Evolutionary conservation across 768 basidiomycete species (phyloP).

Genomic region (Leucocoprinus birnbaumii): DNA sequence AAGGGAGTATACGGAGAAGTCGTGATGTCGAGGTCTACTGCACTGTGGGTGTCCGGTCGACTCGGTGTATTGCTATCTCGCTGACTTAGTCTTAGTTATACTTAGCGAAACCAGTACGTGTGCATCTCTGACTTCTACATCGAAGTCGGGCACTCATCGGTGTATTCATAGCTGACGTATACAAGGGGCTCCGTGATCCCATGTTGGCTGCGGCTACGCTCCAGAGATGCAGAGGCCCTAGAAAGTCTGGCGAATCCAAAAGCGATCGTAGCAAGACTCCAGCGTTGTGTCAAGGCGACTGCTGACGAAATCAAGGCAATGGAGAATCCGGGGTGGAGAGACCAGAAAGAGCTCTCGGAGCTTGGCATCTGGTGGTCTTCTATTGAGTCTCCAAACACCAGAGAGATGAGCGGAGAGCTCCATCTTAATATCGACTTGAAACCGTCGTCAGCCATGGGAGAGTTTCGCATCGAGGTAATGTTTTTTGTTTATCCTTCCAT

Average conservation of each 20-base stretch:
- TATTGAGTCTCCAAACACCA: constrained; percentile 4
- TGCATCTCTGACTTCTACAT: not conserved
- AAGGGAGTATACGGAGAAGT: constrained; percentile 25
- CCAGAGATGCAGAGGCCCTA: constrained; percentile 30
- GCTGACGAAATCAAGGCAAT: constrained; percentile 10
- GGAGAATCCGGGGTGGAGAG: constrained; percentile 18
- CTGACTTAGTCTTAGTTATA: constrained; percentile 24
- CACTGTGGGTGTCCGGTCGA: constrained; percentile 22
- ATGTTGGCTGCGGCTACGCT: constrained; percentile 27
- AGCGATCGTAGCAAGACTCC: constrained; percentile 29
- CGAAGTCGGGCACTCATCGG: not conserved
- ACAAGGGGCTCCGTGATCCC: constrained; percentile 39
- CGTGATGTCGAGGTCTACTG: constrained; percentile 28
- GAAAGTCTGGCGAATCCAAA: constrained; percentile 31
- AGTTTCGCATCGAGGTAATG: constrained; percentile 35
- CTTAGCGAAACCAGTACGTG: constrained; percentile 36
- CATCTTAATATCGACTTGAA: constrained; percentile 31
- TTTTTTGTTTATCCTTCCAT: not conserved
- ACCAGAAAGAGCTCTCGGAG: constrained; percentile 25
- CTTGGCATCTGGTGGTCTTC: constrained; percentile 31
- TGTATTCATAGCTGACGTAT: constrained; percentile 31
- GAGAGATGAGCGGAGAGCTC: constrained; percentile 33
- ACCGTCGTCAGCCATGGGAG: constrained; percentile 33
- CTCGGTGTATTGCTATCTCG: no score
- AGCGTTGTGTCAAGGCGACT: constrained; percentile 22